phyloP scores from a whole-genome alignment of 768 basidiomycete genomes.

The Floccularia luteovirens region DNA sequence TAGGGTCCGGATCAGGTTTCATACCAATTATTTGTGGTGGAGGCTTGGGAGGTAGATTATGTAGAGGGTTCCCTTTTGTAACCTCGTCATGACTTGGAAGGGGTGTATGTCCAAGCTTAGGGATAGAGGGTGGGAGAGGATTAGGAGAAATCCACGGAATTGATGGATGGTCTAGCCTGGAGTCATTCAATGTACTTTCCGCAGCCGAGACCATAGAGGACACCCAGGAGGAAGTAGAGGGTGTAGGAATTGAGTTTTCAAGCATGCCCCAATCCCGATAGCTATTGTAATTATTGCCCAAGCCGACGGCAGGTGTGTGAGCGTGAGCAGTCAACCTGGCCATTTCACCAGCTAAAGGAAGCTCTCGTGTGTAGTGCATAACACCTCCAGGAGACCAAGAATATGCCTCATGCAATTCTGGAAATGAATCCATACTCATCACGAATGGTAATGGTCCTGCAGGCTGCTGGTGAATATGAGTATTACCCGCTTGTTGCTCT shows the following conservation, averaged over 20 bases:
- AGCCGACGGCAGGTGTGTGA: neutral
- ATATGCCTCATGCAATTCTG: neutral
- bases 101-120: no score
- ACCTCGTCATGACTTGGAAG: no score
- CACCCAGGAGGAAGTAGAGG: constrained; percentile 25
- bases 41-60: constrained; percentile 12
- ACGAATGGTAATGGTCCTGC: constrained; percentile 1
- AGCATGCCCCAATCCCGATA: neutral
- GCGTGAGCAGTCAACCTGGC: neutral
- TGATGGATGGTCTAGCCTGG: no score
- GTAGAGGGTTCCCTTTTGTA: no score
- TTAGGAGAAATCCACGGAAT: neutral
- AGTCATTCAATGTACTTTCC: constrained; percentile 8
- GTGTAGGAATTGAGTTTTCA: constrained; percentile 2
- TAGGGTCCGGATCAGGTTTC: constrained; percentile 33
- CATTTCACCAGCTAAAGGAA: no score
- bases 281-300: no score
- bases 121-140: neutral
- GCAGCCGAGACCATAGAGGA: constrained; percentile 33
- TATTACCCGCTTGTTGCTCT: constrained; percentile 18
- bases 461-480: constrained; percentile 9
- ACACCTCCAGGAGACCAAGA: neutral
- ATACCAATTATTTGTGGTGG: constrained; percentile 31
- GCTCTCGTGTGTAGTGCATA: neutral
- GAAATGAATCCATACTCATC: neutral